Evolutionary conservation across 1,139 yeast genomes (phyloP).

Genomic region (Suhomyces kunorum): DNA sequence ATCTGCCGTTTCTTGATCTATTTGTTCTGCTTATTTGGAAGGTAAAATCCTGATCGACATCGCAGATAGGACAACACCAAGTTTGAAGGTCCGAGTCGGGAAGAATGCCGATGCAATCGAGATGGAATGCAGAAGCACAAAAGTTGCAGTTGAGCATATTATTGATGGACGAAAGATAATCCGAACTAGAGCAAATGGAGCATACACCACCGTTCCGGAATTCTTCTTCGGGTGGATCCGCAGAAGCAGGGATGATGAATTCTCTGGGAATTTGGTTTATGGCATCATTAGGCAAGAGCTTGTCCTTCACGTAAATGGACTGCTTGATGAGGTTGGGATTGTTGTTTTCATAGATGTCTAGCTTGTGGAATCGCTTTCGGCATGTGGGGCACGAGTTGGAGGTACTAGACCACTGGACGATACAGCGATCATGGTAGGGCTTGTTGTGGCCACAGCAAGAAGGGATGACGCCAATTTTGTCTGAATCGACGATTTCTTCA

Average conservation of each 20-base stretch:
- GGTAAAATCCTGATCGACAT: slow-evolving; percentile 32
- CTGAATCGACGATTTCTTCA: slow-evolving; percentile 31
- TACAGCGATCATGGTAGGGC: slow-evolving; percentile 48
- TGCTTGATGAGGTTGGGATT: slow-evolving; percentile 9
- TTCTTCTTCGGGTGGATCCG: slow-evolving; percentile 3
- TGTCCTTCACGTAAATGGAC: slow-evolving; percentile 31
- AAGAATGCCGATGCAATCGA: slow-evolving; percentile 34
- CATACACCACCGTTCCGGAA: slow-evolving; percentile 25
- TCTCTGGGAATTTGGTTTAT: slow-evolving; percentile 44
- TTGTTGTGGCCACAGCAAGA: slow-evolving; percentile 39
- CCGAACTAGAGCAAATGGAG: slow-evolving; percentile 41
- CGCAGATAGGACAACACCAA: slow-evolving; percentile 52
- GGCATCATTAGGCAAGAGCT: slow-evolving; percentile 36
- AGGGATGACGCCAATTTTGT: slow-evolving; percentile 36
- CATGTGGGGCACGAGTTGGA: slow-evolving; percentile 59
- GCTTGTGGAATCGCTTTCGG: slow-evolving; percentile 36
- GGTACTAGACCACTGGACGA: slow-evolving; percentile 47
- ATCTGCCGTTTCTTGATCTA: no score
- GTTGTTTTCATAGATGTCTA: slow-evolving; percentile 23
- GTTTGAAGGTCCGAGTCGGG: slow-evolving; percentile 13
- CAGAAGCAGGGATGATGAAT: slow-evolving; percentile 30
- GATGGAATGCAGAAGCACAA: slow-evolving; percentile 41
- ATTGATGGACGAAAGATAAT: slow-evolving; percentile 25
- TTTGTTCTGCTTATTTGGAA: background rate
- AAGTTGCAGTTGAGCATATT: slow-evolving; percentile 32